phyloP scores from a whole-genome alignment of 1,284 basidiomycete genomes.

The Cystobasidiaceae sp. region DNA sequence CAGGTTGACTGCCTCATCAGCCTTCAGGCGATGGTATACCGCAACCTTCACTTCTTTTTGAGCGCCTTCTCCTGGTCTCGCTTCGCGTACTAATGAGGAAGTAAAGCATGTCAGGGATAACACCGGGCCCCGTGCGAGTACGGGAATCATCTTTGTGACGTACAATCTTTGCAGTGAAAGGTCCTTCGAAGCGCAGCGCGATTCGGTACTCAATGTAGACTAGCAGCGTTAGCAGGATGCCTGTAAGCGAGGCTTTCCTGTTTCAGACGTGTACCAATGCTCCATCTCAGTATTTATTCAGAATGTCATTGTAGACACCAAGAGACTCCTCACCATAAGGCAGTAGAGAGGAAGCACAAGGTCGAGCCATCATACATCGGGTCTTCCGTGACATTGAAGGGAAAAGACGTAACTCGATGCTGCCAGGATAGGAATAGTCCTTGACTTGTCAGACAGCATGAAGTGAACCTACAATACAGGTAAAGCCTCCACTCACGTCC shows the following conservation, averaged over 20 bases:
- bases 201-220: constrained; percentile 77
- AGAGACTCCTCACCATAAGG: constrained; percentile 62
- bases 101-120: background rate
- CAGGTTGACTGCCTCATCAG: background rate
- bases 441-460: background rate
- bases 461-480: background rate
- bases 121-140: background rate
- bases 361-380: constrained; percentile 96
- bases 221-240: constrained; percentile 66
- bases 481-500: constrained; percentile 54
- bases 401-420: constrained; percentile 61
- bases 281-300: background rate
- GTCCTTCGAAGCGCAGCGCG: constrained; percentile 79
- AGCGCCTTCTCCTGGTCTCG: constrained; percentile 16
- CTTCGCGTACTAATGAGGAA: constrained; percentile 20
- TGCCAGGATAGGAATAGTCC: background rate
- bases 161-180: constrained; percentile 45
- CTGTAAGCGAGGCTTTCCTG: constrained; percentile 76
- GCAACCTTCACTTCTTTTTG: background rate
- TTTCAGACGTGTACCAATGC: background rate
- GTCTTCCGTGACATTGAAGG: constrained; percentile 86
- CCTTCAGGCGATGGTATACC: background rate
- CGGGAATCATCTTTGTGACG: background rate
- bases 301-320: background rate
- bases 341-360: constrained; percentile 73